Evolutionary conservation across 2,329 filamentous ascomycete genomes (phyloP), one percentile per base, ranked within the genome.

Genomic region (Drechslerella coelobrocha): DNA sequence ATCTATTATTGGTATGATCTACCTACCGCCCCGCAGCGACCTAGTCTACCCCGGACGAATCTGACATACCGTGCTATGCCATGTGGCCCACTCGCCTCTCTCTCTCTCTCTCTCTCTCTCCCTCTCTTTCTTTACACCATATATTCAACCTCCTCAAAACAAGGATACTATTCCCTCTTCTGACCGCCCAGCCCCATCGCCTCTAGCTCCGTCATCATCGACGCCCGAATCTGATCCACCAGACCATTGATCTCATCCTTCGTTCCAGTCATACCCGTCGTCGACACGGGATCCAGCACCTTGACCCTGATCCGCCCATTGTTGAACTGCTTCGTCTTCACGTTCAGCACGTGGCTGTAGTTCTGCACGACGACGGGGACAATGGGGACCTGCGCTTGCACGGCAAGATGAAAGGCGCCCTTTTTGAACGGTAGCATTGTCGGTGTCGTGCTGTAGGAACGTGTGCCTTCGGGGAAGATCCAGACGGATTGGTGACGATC

Each of bases 341-440:
- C 79, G 75, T 86, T 86, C 73, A 92, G 80, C 31, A 92, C 77
- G 77, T 91, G 85, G 75, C 88, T 88, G 79, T 93, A 93, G 80
- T 92, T 92, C 78, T 89, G 89, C 27, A 86, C 85, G 50, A 92
- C 88, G 34, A 95, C 84, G 0, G 94, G 94, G 2, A 99, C 88
- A 76, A 99, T 90, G 24, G 92, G 92, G 4, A 97, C 94, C 74
- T 91, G 89, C 1, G 93, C 93, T 82, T 97, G 90, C 19, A 99
- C 86, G 48, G 94, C 94, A 31, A 99, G 84, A 79, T 99, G 93
- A 80, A 99, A 99, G 50, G 93, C 94, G 68, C 94, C 94, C 83
- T 99, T 99, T 82, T 99, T 99, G 84, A 97, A 99, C n/a, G 92
- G 90, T 60, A 97, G 82, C 76, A 99, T 81, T 68, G 84, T 85